phyloP scores from a whole-genome alignment of 1,284 basidiomycete genomes.

The Blastosporella zonata region DNA sequence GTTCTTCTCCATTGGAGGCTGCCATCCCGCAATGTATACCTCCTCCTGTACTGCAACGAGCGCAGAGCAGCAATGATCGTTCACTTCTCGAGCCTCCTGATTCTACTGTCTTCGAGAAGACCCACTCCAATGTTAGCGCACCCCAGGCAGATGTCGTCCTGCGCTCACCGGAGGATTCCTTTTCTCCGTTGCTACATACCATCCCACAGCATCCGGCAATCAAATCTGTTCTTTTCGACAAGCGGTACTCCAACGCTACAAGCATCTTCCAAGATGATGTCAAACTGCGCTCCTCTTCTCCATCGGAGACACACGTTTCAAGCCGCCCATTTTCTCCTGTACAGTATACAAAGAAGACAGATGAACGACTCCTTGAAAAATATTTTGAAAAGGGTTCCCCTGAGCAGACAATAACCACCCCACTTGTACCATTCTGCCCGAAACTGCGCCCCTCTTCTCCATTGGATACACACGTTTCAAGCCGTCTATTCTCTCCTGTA shows the following conservation, averaged over 20 bases:
- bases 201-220: neutral
- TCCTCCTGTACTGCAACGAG: neutral
- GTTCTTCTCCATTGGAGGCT: neutral
- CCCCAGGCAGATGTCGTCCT: neutral
- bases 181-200: neutral
- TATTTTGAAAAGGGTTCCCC: neutral
- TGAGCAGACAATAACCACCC: neutral
- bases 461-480: neutral
- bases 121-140: neutral
- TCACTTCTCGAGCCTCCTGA: neutral
- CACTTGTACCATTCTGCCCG: neutral
- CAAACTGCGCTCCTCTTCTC: neutral
- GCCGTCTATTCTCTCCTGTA: neutral
- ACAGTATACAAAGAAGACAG: neutral
- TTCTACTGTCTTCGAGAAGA: neutral
- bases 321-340: neutral
- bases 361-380: neutral
- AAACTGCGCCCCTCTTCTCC: neutral
- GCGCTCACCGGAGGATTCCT: neutral
- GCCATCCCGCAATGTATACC: neutral
- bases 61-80: neutral
- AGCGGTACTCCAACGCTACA: neutral
- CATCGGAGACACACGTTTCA: neutral
- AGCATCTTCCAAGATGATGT: neutral
- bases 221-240: neutral